phyloP scores from a whole-genome alignment of 116 monocot genomes.

The Dioscorea cayenensis region DNA sequence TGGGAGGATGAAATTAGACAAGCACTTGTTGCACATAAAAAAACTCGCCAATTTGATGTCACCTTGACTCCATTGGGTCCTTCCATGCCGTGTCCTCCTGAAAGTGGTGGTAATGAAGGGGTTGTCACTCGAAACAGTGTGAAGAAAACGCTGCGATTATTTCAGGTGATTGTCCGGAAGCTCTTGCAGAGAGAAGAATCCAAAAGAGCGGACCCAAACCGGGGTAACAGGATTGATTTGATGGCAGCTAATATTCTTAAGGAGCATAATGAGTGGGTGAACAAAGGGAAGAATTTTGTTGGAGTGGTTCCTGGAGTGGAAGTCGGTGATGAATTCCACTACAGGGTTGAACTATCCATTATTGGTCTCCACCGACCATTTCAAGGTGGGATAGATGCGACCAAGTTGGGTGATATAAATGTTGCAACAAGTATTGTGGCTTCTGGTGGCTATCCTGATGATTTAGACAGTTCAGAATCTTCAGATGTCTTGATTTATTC shows the following conservation, averaged over 20 bases:
- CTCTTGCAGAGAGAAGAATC: conserved; percentile 52
- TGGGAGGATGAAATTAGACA: conserved; percentile 18
- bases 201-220: conserved; percentile 18
- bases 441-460: conserved; percentile 58
- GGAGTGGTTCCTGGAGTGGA: conserved; percentile 68
- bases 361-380: conserved; percentile 60
- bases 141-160: conserved; percentile 50
- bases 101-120: conserved; percentile 10
- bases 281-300: conserved; percentile 21
- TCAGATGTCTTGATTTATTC: conserved; percentile 59
- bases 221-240: conserved; percentile 47
- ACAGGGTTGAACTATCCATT: conserved; percentile 52
- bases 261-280: conserved; percentile 24
- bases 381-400: conserved; percentile 55
- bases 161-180: conserved; percentile 57
- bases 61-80: conserved; percentile 29
- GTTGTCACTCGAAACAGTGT: conserved; percentile 40
- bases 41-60: conserved; percentile 21
- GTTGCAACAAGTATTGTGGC: conserved; percentile 57
- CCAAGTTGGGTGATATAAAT: conserved; percentile 6
- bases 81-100: background rate
- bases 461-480: conserved; percentile 20
- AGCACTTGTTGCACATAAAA: conserved; percentile 10
- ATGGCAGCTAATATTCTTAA: conserved; percentile 32
- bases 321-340: conserved; percentile 72